These are phyloP conservation scores for Fusarium mangiferae DNA, from an alignment of 2,329 filamentous ascomycete species.

Conservation along the genomic window DNA sequence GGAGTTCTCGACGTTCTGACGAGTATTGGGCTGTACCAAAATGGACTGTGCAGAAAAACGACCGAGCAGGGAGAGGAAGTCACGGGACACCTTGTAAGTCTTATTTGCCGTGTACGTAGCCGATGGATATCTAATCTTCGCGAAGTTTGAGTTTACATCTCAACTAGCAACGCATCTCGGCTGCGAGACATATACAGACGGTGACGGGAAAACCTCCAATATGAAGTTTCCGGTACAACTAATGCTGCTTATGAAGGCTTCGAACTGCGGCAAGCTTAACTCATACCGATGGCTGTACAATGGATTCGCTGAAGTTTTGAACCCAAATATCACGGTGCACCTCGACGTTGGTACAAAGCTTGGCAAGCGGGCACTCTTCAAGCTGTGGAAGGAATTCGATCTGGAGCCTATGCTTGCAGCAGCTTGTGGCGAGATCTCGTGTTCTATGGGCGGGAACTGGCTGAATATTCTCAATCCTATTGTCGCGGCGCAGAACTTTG, in stretches of 20 bases:
- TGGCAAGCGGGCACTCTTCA: neutral
- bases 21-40: slow-evolving; percentile 93
- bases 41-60: slow-evolving; percentile 91
- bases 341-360: neutral
- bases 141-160: neutral
- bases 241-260: neutral
- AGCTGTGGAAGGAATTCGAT: slow-evolving; percentile 1
- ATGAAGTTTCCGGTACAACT: neutral
- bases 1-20: slow-evolving; percentile 90
- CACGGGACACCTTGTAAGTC: neutral
- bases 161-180: neutral
- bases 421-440: neutral
- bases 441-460: neutral
- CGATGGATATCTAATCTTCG: too few species aligned
- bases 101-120: too few species aligned
- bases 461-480: neutral
- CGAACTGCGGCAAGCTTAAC: slow-evolving; percentile 2
- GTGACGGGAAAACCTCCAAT: too few species aligned
- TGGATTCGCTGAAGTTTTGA: neutral
- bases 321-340: neutral
- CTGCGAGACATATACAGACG: too few species aligned
- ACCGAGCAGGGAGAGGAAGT: neutral
- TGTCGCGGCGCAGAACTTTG: neutral
- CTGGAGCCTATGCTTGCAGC: neutral
- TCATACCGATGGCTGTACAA: slow-evolving; percentile 1